Evolutionary conservation across 192 early-diverging fungal genomes (phyloP).

Genomic region (Entomortierella parvispora): DNA sequence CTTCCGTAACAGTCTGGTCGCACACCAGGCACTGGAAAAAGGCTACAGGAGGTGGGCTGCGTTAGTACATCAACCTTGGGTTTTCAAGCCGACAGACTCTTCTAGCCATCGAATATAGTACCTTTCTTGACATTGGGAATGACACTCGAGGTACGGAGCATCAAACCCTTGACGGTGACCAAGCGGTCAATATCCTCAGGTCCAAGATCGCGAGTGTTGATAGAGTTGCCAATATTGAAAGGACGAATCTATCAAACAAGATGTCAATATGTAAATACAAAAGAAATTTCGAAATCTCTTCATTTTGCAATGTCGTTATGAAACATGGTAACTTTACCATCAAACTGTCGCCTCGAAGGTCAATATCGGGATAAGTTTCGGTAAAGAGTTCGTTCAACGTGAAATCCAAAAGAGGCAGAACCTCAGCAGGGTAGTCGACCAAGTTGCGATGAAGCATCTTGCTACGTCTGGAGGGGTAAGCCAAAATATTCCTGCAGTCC

Average conservation of each 20-base stretch:
- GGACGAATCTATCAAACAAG: slow-evolving; percentile 75
- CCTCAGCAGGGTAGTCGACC: slow-evolving; percentile 94
- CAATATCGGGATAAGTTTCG: slow-evolving; percentile 72
- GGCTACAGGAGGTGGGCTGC: slow-evolving; percentile 54
- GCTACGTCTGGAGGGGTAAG: slow-evolving; percentile 63
- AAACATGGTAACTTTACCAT: slow-evolving; percentile 63
- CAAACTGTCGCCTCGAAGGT: slow-evolving; percentile 66
- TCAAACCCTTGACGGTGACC: slow-evolving; percentile 92
- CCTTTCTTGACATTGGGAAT: slow-evolving; percentile 94
- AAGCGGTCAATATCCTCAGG: slow-evolving; percentile 98
- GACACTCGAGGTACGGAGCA: slow-evolving; percentile 90
- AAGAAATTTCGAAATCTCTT: neutral
- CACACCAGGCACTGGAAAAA: slow-evolving; percentile 95
- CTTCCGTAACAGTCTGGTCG: slow-evolving; percentile 81
- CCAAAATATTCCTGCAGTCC: slow-evolving; percentile 85
- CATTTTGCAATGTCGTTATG: neutral
- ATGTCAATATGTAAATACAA: neutral
- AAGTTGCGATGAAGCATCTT: slow-evolving; percentile 87
- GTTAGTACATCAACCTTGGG: too few species aligned
- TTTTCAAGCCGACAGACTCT: too few species aligned
- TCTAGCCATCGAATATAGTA: slow-evolving; percentile 30
- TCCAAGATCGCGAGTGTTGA: slow-evolving; percentile 95
- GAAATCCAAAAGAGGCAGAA: slow-evolving; percentile 94
- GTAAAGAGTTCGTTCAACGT: slow-evolving; percentile 79
- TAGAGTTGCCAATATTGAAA: slow-evolving; percentile 79